Evolutionary conservation across 148 eudicot species (phyloP), one percentile per base, ranked within the genome.

Genomic region (Linanthus parryae): DNA sequence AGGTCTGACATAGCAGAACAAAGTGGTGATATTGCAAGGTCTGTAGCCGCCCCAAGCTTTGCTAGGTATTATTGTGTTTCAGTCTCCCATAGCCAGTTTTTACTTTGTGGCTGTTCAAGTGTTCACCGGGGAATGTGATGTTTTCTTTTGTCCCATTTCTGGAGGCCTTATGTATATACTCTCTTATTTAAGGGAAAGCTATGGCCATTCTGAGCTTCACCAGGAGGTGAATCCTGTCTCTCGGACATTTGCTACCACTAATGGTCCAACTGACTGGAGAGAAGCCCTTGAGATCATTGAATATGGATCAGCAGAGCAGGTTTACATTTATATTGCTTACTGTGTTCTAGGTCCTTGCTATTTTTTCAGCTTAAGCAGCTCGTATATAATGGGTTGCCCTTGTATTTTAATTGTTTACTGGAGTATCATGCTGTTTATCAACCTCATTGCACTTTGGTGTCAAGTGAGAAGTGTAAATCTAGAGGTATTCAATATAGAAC

Each of bases 251-350:
- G 68, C 69, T 43, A 72, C 67, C 49, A 59, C 76, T 49, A 56
- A 61, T 67, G 84, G 96, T 37, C 89, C 94, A 26, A 66, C 90
- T 12, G 85, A 92, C 76, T 92, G 99, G 99, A 92, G 84, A 73
- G 96, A 92, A 77, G 99, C 99, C 35, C 63, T 92, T 61, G 94
- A 84, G 57, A 80, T 88, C 25, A 84, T 92, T 27, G 59, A 72
- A 28, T 51, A 66, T 69, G 96, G 88, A 65, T 86, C 94, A 47
- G 94, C 96, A 24, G 99, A 92, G 69, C 85, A 87, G 96, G 96
- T 83, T 53, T 33, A 29, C 9, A 1, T 48, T 53, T 8, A n/a
- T 13, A 2, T 56, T 26, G 1, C 42, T 7, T 10, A 15, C n/a
- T n/a, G 21, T 37, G 21, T 27, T 5, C 20, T 10, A 30, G 25